Conservation (phyloP, 202 grass and related monocot genomes). For the Carex arenaria region DNA sequence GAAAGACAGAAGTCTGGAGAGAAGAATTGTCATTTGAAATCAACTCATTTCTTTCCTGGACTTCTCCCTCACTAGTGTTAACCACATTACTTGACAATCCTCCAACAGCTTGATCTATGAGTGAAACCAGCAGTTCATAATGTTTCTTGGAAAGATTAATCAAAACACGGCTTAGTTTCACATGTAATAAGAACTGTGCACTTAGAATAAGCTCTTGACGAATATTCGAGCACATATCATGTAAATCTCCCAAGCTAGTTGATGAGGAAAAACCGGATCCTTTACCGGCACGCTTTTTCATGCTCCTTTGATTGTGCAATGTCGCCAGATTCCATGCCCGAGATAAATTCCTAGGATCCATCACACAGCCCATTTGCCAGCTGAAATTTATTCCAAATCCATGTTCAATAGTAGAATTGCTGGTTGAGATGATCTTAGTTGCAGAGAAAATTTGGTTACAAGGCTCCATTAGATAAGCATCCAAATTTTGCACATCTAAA, state of each 20-base stretch:
- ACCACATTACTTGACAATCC: constrained; percentile 43
- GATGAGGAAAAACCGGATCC: constrained; percentile 70
- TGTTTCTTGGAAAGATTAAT: constrained; percentile 65
- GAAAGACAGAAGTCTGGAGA: constrained; percentile 57
- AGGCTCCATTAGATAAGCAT: constrained; percentile 72
- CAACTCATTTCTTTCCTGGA: constrained; percentile 16
- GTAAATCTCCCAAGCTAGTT: constrained; percentile 50
- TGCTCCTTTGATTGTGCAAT: constrained; percentile 52
- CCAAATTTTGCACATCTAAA: constrained; percentile 53
- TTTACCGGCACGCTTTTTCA: constrained; percentile 40
- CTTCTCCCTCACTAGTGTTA: constrained; percentile 24
- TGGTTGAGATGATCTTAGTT: constrained; percentile 70
- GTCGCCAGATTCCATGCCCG: constrained; percentile 72
- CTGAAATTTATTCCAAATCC: constrained; percentile 51
- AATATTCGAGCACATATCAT: constrained; percentile 46
- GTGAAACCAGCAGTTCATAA: constrained; percentile 43
- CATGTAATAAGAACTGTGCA: constrained; percentile 66
- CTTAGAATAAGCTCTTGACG: constrained; percentile 69
- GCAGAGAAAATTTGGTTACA: constrained; percentile 50
- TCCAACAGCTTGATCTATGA: constrained; percentile 52
- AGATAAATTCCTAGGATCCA: constrained; percentile 47
- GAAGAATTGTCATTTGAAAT: constrained; percentile 25
- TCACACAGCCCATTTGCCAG: constrained; percentile 50
- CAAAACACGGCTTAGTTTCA: constrained; percentile 54
- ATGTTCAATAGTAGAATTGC: constrained; percentile 28